These are phyloP conservation scores for Plenodomus biglobosus DNA, from an alignment of 2,329 filamentous ascomycete species.

Conservation along the genomic window DNA sequence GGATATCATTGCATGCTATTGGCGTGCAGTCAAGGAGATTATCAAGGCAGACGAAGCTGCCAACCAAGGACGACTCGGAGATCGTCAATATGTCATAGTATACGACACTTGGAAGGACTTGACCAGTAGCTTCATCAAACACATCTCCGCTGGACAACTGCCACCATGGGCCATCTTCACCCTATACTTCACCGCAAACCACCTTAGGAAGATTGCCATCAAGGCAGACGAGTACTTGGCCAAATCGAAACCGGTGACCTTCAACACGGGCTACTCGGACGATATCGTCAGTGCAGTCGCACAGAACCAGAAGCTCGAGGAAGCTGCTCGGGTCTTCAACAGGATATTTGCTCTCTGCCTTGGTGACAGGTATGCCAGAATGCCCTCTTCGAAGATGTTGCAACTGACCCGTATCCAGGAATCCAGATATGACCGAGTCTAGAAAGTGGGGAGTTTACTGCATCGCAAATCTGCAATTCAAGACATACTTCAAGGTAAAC, in stretches of 20 bases:
- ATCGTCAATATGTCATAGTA: conserved; percentile 74
- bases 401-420: conserved; percentile 54
- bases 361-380: conserved; percentile 69
- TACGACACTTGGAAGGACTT: conserved; percentile 91
- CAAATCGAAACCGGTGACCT: conserved; percentile 51
- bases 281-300: conserved; percentile 68
- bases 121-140: conserved; percentile 72
- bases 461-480: conserved; percentile 92
- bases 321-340: conserved; percentile 88
- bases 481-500: conserved; percentile 85
- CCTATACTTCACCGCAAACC: conserved; percentile 83
- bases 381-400: conserved; percentile 6
- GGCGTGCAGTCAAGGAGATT: conserved; percentile 77
- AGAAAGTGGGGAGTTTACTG: conserved; percentile 98
- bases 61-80: conserved; percentile 46
- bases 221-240: conserved; percentile 75
- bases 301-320: conserved; percentile 83
- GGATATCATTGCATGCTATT: conserved; percentile 80
- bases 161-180: conserved; percentile 92
- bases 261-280: conserved; percentile 66
- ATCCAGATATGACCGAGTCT: conserved; percentile 74
- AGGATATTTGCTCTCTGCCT: conserved; percentile 89
- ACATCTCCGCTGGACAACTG: conserved; percentile 75
- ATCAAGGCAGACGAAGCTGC: conserved; percentile 63
- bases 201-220: conserved; percentile 84